Conservation (phyloP, 768 basidiomycete genomes). For the Amanita exitialis region DNA sequence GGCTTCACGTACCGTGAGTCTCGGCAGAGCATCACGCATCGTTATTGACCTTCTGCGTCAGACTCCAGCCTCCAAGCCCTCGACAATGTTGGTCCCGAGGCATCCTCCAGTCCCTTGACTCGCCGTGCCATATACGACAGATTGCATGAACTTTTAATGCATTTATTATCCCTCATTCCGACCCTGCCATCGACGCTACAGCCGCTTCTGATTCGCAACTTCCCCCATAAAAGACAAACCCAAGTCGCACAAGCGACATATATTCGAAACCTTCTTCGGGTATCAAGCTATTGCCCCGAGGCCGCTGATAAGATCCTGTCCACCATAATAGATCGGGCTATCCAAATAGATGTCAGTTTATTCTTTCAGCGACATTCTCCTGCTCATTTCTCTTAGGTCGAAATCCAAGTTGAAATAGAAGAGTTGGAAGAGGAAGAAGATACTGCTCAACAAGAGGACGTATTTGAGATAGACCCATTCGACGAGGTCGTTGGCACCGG, state of each 20-base stretch:
- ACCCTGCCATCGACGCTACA: conserved; percentile 83
- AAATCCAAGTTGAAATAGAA: conserved; percentile 94
- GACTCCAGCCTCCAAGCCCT: conserved; percentile 67
- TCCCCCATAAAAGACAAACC: conserved; percentile 89
- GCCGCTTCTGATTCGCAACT: conserved; percentile 74
- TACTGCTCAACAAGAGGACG: conserved; percentile 34
- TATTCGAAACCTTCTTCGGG: conserved; percentile 77
- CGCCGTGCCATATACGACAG: conserved; percentile 80
- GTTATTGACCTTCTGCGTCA: conserved; percentile 18
- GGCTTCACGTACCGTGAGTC: conserved; percentile 85
- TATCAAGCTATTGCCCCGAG: conserved; percentile 85
- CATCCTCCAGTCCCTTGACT: conserved; percentile 63
- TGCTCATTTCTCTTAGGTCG: conserved; percentile 45
- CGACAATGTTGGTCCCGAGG: conserved; percentile 45
- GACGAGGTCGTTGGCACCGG: conserved; percentile 79
- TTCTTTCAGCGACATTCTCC: neutral
- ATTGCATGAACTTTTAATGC: conserved; percentile 75
- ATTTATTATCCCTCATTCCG: conserved; percentile 84
- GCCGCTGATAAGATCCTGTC: conserved; percentile 76
- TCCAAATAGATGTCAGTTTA: conserved; percentile 83
- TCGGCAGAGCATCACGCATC: neutral
- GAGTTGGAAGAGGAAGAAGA: conserved; percentile 71
- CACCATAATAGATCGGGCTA: conserved; percentile 85
- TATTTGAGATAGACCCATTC: conserved; percentile 80
- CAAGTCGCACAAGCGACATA: conserved; percentile 77